A percentile compares a stretch with the other conserved stretches of the same genome.
phyloP scores from a whole-genome alignment of 352 stramenopile genomes.

The Phytophthora sp. region DNA sequence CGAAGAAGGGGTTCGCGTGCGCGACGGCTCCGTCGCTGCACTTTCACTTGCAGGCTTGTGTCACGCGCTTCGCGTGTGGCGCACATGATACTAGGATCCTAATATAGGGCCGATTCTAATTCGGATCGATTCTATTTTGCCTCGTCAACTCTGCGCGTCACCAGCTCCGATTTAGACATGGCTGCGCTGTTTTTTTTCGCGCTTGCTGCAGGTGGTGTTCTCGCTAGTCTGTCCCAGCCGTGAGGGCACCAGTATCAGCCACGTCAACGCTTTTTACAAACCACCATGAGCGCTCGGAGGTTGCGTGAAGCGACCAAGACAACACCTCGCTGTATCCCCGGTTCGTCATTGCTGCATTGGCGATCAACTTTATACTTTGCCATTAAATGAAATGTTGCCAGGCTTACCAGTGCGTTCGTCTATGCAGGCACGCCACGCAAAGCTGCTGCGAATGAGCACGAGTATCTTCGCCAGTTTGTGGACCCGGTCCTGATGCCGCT shows the following conservation, averaged over 20 bases:
- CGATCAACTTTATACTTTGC: background rate
- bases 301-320: constrained; percentile 41
- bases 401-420: too few relatives aligned
- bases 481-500: constrained; percentile 85
- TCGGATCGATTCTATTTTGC: constrained; percentile 22
- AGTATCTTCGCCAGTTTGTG: constrained; percentile 79
- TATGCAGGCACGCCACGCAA: constrained; percentile 25
- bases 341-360: constrained; percentile 15
- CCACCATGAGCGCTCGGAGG: constrained; percentile 42
- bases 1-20: background rate
- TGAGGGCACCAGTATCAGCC: background rate
- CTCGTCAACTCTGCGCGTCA: constrained; percentile 9
- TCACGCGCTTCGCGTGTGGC: background rate
- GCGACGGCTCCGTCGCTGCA: constrained; percentile 2
- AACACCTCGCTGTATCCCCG: constrained; percentile 23
- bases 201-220: constrained; percentile 10
- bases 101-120: constrained; percentile 14
- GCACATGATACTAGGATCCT: too few relatives aligned
- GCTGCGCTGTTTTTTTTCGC: constrained; percentile 36
- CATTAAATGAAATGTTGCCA: too few relatives aligned
- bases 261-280: background rate
- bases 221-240: background rate
- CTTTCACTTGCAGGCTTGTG: constrained; percentile 7
- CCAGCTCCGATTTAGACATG: constrained; percentile 22
- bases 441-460: constrained; percentile 67